Evolutionary conservation across 108 stramenopile genomes (phyloP).

Genomic region (Fragilaria crotonensis): DNA sequence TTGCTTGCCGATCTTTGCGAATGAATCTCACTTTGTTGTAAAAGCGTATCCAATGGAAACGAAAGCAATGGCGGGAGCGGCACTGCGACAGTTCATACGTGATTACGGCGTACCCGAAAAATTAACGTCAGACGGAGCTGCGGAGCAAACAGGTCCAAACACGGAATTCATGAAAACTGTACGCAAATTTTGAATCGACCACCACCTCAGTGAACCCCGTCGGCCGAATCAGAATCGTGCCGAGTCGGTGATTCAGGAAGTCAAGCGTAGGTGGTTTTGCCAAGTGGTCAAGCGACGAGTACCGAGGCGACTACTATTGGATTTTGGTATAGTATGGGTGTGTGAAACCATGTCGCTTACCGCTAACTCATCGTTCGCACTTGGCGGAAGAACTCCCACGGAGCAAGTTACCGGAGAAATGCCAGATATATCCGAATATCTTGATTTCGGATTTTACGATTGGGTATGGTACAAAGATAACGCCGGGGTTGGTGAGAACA

Average conservation of each 20-base stretch:
- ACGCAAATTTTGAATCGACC: neutral
- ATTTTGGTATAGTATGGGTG: too few relatives aligned
- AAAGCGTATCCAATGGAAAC: neutral
- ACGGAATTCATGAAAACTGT: slow-evolving; percentile 5
- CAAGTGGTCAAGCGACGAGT: neutral
- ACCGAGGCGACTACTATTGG: neutral
- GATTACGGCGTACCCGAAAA: neutral
- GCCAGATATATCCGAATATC: slow-evolving; percentile 29
- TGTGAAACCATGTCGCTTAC: neutral
- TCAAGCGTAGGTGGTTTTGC: slow-evolving; percentile 4
- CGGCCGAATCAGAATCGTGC: slow-evolving; percentile 16
- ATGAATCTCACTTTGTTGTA: too few relatives aligned
- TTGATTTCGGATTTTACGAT: too few relatives aligned
- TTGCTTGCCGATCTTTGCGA: neutral
- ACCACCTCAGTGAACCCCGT: slow-evolving; percentile 2
- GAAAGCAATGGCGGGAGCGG: neutral
- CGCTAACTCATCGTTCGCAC: neutral
- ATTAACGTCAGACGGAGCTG: neutral
- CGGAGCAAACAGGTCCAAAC: neutral
- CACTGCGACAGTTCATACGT: neutral
- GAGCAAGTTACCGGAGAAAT: slow-evolving; percentile 27
- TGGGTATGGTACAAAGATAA: too few relatives aligned
- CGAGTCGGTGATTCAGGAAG: slow-evolving; percentile 14
- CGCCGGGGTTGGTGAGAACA: too few relatives aligned
- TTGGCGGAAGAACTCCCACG: slow-evolving; percentile 1